These are phyloP conservation scores for Pulicaria dysenterica DNA, from an alignment of 129 eudicot genomes.

Conservation along the genomic window DNA sequence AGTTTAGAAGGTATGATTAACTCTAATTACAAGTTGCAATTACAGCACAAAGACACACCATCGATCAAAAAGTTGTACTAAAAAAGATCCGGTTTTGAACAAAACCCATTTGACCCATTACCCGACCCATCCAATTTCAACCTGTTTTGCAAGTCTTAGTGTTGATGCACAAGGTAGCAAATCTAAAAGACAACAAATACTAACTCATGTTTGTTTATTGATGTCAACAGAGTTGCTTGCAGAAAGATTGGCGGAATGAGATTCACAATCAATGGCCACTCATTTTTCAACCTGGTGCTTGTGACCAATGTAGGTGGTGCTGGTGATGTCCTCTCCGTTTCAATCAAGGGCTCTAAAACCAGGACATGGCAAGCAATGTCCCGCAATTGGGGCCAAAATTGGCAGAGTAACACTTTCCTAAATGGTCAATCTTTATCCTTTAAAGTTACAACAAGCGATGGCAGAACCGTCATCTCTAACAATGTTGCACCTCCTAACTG, in stretches of 20 bases:
- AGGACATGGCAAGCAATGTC: constrained; percentile 55
- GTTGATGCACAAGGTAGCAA: background rate
- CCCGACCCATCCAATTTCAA: background rate
- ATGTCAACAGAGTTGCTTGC: constrained; percentile 53
- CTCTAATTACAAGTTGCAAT: too few relatives aligned
- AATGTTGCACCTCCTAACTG: constrained; percentile 54
- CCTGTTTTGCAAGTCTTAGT: background rate
- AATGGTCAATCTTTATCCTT: constrained; percentile 58
- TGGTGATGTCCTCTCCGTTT: constrained; percentile 46
- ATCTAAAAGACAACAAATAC: background rate
- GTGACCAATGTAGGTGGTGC: constrained; percentile 62
- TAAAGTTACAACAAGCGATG: constrained; percentile 62
- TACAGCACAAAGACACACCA: background rate
- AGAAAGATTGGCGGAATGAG: constrained; percentile 54
- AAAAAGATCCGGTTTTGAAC: background rate
- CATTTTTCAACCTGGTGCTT: constrained; percentile 59
- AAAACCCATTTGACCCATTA: background rate
- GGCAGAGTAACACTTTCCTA: constrained; percentile 61
- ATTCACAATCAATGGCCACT: constrained; percentile 71
- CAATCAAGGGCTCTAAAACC: constrained; percentile 50
- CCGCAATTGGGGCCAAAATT: constrained; percentile 68
- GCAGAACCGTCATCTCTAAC: constrained; percentile 41
- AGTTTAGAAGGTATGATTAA: constrained; percentile 49
- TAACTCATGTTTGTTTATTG: constrained; percentile 3
- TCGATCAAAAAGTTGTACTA: too few relatives aligned